Evolutionary conservation across 768 basidiomycete species (phyloP).

Genomic region (Candolleomyces eurysporus): DNA sequence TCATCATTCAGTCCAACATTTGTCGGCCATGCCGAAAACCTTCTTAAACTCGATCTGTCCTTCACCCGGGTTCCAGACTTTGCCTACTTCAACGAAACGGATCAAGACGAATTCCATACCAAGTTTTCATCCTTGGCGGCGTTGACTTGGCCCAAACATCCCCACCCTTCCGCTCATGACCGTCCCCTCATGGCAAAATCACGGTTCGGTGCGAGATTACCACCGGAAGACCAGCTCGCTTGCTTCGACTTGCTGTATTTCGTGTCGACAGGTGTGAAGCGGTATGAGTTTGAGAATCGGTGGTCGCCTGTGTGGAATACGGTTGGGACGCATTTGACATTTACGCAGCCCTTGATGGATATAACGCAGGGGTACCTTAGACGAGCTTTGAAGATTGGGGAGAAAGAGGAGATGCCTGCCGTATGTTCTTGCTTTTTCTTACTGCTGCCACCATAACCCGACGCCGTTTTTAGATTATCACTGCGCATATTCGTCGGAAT

Average conservation of each 20-base stretch:
- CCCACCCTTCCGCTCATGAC: not conserved
- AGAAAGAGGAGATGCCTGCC: not conserved
- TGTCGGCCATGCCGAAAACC: not conserved
- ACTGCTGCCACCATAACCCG: too few relatives aligned
- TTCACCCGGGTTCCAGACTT: not conserved
- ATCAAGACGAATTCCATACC: not conserved
- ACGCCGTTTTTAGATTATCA: not conserved
- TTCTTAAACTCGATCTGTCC: not conserved
- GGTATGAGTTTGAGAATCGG: not conserved
- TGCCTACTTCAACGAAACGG: not conserved
- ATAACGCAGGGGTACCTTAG: not conserved
- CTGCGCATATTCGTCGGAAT: not conserved
- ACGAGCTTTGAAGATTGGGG: not conserved
- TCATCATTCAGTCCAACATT: not conserved
- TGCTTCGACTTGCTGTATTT: constrained; percentile 1
- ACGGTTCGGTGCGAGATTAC: not conserved
- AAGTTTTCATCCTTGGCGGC: not conserved
- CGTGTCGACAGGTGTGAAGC: not conserved
- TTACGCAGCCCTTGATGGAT: not conserved
- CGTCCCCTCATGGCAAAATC: not conserved
- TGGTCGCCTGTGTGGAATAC: constrained; percentile 2
- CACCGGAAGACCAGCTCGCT: not conserved
- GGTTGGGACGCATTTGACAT: not conserved
- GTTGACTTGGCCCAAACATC: not conserved
- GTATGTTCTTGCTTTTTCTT: not conserved